phyloP scores from a whole-genome alignment of 306 rosid species.

The peach (Prunus persica) region Prunus_persica_NCBIv2 NC_034009.1:22445501-22446000 shows the following conservation, averaged over 20 bases:
- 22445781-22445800: constrained; percentile 58
- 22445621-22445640: not conserved
- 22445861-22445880: constrained; percentile 23
- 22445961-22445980: constrained; percentile 31
- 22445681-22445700: not conserved
- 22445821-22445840: constrained; percentile 54
- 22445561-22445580: constrained; percentile 50
- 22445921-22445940: not conserved
- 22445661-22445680: not conserved
- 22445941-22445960: constrained; percentile 14
- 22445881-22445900: constrained; percentile 16
- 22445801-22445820: constrained; percentile 68
- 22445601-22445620: constrained; percentile 37
- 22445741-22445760: constrained; percentile 68
- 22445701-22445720: constrained; percentile 43
- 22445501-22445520: not conserved
- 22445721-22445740: constrained; percentile 57
- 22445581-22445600: constrained; percentile 48
- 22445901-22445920: not conserved
- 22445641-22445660: not conserved
- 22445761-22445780: constrained; percentile 56
- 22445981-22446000: constrained; percentile 57
- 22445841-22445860: constrained; percentile 27
- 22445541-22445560: constrained; percentile 43
- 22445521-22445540: too few species aligned